Evolutionary conservation across 805 yeast species (phyloP), one percentile per base, ranked within the genome.

Genomic region (Kluyveromyces lactis): DNA sequence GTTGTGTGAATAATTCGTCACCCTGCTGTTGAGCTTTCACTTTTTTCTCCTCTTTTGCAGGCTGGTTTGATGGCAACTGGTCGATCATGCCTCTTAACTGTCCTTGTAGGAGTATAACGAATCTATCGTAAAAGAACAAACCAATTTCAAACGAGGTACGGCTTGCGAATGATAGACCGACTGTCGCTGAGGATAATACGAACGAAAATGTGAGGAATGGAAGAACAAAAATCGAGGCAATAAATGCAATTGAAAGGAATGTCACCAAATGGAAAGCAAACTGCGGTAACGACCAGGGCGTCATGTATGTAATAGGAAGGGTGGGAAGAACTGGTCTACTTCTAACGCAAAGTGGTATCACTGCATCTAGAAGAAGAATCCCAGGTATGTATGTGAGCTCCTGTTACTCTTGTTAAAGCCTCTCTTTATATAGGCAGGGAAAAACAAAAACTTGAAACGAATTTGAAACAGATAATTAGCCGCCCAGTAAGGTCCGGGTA

Each of bases 121-220:
- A 34, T 33, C 43, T 48, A 17, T 49, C 46, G 42, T 56, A 58
- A 18, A 55, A 24, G 19, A 33, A 31, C 26, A 52, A 55, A 4
- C 58, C 59, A 19, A 47, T 29, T 31, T 48, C 49, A 39, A 55
- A 57, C 3, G 53, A 48, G 3, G 48, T n/a, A 27, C 55, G 55
- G 41, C 60, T 54, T 32, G 55, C 31, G 30, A 56, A 50, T 12
- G 61, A 62, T 34, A 56, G 49, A 3, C 50, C 30, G 1, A 58
- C 53, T 10, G 55, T 56, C 11, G 50, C 52, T 2, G 51, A 40
- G 1, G 62, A 62, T 35, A 58, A 56, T 9, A 50, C 31, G 35
- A 55, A 47, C 3, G 64, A 58, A 3, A 49, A 30, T 1, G 44
- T 40, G 33, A 60, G 32, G 27, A 58, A 40, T 18, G 64, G 64